These are phyloP conservation scores for Lecanicillium sp. DNA, from an alignment of 2,329 filamentous ascomycete genomes.

Conservation along the genomic window DNA sequence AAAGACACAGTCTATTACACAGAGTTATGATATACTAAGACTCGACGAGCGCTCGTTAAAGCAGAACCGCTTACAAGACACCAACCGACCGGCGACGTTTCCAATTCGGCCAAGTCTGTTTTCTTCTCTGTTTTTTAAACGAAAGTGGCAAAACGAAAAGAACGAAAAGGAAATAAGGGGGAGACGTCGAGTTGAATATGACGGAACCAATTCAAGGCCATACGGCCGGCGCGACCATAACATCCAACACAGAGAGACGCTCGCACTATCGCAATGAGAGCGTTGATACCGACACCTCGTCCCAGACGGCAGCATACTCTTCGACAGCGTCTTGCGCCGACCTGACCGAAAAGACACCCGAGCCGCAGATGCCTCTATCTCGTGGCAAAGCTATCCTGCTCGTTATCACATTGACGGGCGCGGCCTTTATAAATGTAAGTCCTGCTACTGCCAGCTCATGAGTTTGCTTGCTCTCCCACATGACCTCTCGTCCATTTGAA, in stretches of 20 bases:
- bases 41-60: background rate
- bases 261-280: too few relatives aligned
- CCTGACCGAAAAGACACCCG: constrained; percentile 17
- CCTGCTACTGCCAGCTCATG: background rate
- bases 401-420: constrained; percentile 48
- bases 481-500: constrained; percentile 13
- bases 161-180: background rate
- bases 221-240: too few relatives aligned
- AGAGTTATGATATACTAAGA: background rate
- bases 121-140: too few relatives aligned
- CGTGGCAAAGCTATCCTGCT: constrained; percentile 48
- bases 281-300: background rate
- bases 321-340: background rate
- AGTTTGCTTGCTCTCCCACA: background rate
- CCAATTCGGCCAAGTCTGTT: too few relatives aligned
- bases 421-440: constrained; percentile 49
- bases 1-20: background rate
- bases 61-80: background rate
- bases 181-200: too few relatives aligned
- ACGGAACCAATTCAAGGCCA: too few relatives aligned
- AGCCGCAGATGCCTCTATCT: constrained; percentile 35
- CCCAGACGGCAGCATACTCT: background rate
- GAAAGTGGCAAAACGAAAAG: background rate
- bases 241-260: too few relatives aligned
- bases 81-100: too few relatives aligned